Percentiles rank a stretch among this genome's conserved stretches.
phyloP scores from a whole-genome alignment of 768 basidiomycete genomes.

The Collybia nuda region DNA sequence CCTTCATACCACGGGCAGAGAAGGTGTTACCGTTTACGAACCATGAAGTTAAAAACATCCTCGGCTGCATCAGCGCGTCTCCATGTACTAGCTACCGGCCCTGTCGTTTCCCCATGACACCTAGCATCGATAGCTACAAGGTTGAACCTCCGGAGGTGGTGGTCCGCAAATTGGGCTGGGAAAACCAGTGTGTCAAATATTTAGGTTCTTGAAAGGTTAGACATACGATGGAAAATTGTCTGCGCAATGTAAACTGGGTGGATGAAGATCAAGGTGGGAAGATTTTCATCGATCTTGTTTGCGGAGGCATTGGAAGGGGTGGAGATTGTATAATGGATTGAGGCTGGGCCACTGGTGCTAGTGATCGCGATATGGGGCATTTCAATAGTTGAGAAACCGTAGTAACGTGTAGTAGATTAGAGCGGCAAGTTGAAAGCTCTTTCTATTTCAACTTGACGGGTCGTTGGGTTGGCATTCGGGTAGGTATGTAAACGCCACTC shows the following conservation, averaged over 20 bases:
- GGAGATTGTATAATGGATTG: slow-evolving; percentile 35
- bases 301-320: slow-evolving; percentile 29
- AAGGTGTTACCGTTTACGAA: slow-evolving; percentile 9
- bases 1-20: not conserved
- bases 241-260: slow-evolving; percentile 34
- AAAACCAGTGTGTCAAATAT: not conserved
- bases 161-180: slow-evolving; percentile 30
- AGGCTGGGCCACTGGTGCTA: slow-evolving; percentile 24
- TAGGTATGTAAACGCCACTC: not conserved
- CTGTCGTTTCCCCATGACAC: slow-evolving; percentile 30
- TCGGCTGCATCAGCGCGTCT: slow-evolving; percentile 27
- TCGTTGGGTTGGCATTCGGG: not conserved
- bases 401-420: not conserved
- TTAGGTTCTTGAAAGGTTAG: too few species aligned
- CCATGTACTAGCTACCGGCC: slow-evolving; percentile 22
- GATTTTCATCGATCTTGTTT: slow-evolving; percentile 22
- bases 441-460: not conserved
- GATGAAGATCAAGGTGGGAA: slow-evolving; percentile 34
- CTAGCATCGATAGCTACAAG: slow-evolving; percentile 32
- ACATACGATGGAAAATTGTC: slow-evolving; percentile 32
- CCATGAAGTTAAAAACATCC: slow-evolving; percentile 36
- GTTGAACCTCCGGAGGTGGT: slow-evolving; percentile 34
- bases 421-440: not conserved
- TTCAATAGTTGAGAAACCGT: not conserved
- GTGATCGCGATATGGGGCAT: slow-evolving; percentile 32